These are phyloP conservation scores for Adansonia rubrostipa DNA, from an alignment of 441 rosid species.

Conservation along the genomic window DNA sequence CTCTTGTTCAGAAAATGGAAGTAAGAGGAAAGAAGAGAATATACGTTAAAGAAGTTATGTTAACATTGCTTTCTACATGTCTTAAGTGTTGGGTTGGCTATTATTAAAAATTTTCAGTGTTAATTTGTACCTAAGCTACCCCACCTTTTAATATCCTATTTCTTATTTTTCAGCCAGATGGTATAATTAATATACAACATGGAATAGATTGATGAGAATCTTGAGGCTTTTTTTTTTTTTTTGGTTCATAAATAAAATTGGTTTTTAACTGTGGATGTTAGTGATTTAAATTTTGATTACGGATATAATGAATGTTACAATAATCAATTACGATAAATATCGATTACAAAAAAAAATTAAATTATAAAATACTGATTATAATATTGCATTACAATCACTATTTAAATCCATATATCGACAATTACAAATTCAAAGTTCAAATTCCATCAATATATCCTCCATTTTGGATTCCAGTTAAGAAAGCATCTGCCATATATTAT, in stretches of 20 bases:
- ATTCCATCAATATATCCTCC: no score
- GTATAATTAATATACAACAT: neutral
- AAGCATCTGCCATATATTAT: neutral
- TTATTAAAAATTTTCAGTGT: neutral
- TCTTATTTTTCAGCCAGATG: slow-evolving; percentile 3
- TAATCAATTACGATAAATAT: no score
- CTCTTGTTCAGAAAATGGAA: neutral
- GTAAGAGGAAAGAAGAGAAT: neutral
- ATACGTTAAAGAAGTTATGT: neutral
- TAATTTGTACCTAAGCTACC: neutral
- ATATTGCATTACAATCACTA: no score
- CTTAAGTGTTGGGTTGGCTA: neutral
- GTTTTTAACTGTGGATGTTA: no score
- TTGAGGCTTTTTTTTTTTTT: neutral
- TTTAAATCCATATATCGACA: no score
- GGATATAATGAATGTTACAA: no score
- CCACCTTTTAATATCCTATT: slow-evolving; percentile 7
- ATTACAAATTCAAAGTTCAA: no score
- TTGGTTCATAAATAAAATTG: no score
- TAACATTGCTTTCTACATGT: slow-evolving; percentile 13
- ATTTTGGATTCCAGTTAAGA: no score
- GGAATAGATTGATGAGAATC: neutral
- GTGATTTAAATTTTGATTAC: no score
- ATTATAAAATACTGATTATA: no score
- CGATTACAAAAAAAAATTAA: no score